Base-by-base conservation (phyloP, 1,284 basidiomycete species). In the Apiotrichum mycotoxinovorans region DNA sequence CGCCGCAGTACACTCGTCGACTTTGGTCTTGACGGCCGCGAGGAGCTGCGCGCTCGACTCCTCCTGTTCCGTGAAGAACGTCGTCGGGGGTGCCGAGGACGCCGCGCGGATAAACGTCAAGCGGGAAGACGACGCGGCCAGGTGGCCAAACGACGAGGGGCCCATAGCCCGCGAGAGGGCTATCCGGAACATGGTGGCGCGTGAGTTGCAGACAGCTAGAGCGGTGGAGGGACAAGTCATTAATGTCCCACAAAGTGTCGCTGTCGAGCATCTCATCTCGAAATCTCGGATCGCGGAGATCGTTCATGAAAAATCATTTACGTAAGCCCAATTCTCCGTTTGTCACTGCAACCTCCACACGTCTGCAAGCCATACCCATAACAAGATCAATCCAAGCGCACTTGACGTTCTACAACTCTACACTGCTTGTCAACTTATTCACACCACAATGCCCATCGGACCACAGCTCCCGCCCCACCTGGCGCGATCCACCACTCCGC, bases 391-490 rank as follows among this genome's bases (percentile, higher is more conserved):
- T n/a, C n/a, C n/a, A n/a, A n/a, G n/a, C n/a, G n/a, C n/a, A n/a
- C n/a, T n/a, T n/a, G n/a, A n/a, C n/a, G n/a, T n/a, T n/a, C n/a
- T n/a, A n/a, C n/a, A n/a, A n/a, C n/a, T n/a, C n/a, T n/a, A n/a
- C 30, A 33, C 44, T 30, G 18, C n/a, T 41, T 18, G 4, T 25
- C 42, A 35, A 20, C 40, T 26, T 23, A 14, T 18, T 14, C 40
- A 34, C 14, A 14, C 10, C 46, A 54, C 44, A n/a, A 62, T 62
- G 60, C 54, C 54, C 18, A 58, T 56, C 50, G 60, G 60, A 2
- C 60, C 60, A 12, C 56, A 57, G 48, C 60, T 61, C 18, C 60
- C 60, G 33, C 58, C 58, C 9, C 54, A 58, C 26, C 54, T 58
- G 43, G 41, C 53, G 20, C 38, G 35, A 12, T 23, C 40, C n/a